phyloP scores from a whole-genome alignment of 1,139 yeast species.

The Candida albicans region DNA sequence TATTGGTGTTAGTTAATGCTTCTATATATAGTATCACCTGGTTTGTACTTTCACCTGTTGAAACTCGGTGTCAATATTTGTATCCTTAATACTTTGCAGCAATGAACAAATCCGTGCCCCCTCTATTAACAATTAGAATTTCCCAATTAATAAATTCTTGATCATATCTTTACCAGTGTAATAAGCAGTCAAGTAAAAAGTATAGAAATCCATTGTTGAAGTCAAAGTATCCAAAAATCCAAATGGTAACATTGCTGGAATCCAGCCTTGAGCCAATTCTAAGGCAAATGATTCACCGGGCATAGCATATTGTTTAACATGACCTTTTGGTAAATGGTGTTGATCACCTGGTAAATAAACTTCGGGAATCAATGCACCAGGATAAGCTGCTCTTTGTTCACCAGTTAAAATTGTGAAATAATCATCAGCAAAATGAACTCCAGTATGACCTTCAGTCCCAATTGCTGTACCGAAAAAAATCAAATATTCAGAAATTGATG shows the following conservation, averaged over 20 bases:
- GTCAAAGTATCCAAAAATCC: slow-evolving; percentile 81
- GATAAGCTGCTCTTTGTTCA: slow-evolving; percentile 67
- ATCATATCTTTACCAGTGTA: slow-evolving; percentile 80
- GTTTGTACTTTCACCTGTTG: no score
- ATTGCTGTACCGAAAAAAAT: slow-evolving; percentile 85
- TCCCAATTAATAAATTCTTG: slow-evolving; percentile 64
- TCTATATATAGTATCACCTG: no score
- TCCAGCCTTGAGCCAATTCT: slow-evolving; percentile 98
- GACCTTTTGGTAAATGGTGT: slow-evolving; percentile 75
- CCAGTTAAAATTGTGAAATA: slow-evolving; percentile 89
- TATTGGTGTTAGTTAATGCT: no score
- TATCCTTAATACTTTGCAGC: no score
- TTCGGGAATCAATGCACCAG: slow-evolving; percentile 61
- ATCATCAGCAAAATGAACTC: slow-evolving; percentile 94
- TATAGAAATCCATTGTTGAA: slow-evolving; percentile 75
- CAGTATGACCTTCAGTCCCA: slow-evolving; percentile 96
- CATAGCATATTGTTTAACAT: slow-evolving; percentile 83
- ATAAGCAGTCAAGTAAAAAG: slow-evolving; percentile 66
- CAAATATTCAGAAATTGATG: slow-evolving; percentile 90
- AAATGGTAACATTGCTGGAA: slow-evolving; percentile 96
- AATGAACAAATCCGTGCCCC: no score
- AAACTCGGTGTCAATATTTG: no score
- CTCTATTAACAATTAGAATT: no score
- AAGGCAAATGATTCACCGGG: slow-evolving; percentile 79
- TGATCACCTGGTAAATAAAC: slow-evolving; percentile 77